Evolutionary conservation across 768 basidiomycete genomes (phyloP), one percentile per base, ranked within the genome.

Genomic region (Lepiota brunneoincarnata): DNA sequence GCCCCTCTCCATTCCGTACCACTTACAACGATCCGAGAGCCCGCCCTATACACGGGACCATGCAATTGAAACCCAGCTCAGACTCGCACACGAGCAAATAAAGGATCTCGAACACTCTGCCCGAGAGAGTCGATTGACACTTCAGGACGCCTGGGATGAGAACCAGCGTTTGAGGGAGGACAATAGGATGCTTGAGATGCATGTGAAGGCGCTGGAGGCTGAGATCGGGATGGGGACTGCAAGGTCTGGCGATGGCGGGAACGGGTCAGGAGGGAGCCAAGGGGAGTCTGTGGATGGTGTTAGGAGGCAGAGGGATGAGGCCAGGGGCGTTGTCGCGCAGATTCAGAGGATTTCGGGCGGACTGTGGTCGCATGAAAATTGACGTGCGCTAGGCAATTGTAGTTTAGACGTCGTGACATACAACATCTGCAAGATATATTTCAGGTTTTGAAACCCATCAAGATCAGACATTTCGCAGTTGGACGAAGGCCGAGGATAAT

Each of bases 331-430:
- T 50, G 42, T 51, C 23, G 21, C 36, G 31, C 28, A 41, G 28
- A 50, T 40, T 17, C 37, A 46, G 44, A 51, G 42, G 36, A 28
- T 51, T 28, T 45, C 31, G 12, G 50, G 50, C 4, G 36, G 28
- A 34, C 4, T 47, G 46, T 31, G 26, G 20, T 24, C 24, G 26
- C 18, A 47, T 14, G 24, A 47, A 14, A 20, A 7, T 45, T 28
- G 43, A 28, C 6, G 4, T 47, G 24, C 15, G 21, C 7, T 31
- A 9, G 31, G 7, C 31, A 9, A 31, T 31, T 31, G 2, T 9
- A 31, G 31, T 9, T 31, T 9, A 9, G 7, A 9, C 7, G 31
- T 31, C 7, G 31, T 31, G 31, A 31, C 31, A 3, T 31, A 7
- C 26, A 28, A 28, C 26, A 7, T 28, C 26, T 28, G 26, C 26